phyloP scores from a whole-genome alignment of 768 basidiomycete genomes.

The Phylloporus scabripes region DNA sequence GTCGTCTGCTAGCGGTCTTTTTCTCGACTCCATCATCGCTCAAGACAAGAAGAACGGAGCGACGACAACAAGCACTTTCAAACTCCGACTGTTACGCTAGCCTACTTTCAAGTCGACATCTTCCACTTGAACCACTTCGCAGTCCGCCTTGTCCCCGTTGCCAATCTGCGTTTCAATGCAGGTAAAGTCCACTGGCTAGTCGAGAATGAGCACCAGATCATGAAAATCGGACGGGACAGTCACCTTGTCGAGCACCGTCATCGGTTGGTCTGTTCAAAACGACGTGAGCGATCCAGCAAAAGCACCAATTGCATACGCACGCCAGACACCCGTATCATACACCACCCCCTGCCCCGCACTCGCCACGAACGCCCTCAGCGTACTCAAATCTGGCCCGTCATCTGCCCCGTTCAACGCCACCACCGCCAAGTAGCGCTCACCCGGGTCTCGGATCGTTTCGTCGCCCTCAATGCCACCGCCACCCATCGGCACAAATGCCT shows the following conservation, averaged over 20 bases:
- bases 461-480: slow-evolving; percentile 40
- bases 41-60: slow-evolving; percentile 10
- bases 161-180: slow-evolving; percentile 96
- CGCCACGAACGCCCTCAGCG: slow-evolving; percentile 78
- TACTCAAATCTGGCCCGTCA: slow-evolving; percentile 71
- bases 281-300: slow-evolving; percentile 2
- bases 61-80: slow-evolving; percentile 8
- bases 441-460: slow-evolving; percentile 42
- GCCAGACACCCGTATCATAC: slow-evolving; percentile 84
- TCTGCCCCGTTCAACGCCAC: slow-evolving; percentile 76
- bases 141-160: slow-evolving; percentile 69
- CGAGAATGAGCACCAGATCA: slow-evolving; percentile 15
- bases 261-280: slow-evolving; percentile 73
- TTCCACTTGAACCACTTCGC: slow-evolving; percentile 68
- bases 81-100: slow-evolving; percentile 20
- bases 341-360: slow-evolving; percentile 78
- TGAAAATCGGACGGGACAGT: slow-evolving; percentile 11
- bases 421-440: slow-evolving; percentile 69
- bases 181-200: slow-evolving; percentile 67
- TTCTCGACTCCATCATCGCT: slow-evolving; percentile 50
- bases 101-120: slow-evolving; percentile 23
- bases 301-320: slow-evolving; percentile 45
- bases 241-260: slow-evolving; percentile 75
- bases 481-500: slow-evolving; percentile 95
- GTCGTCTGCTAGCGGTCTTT: slow-evolving; percentile 52